Evolutionary conservation across 2,329 filamentous ascomycete genomes (phyloP).

Genomic region (Xylogone sp.): DNA sequence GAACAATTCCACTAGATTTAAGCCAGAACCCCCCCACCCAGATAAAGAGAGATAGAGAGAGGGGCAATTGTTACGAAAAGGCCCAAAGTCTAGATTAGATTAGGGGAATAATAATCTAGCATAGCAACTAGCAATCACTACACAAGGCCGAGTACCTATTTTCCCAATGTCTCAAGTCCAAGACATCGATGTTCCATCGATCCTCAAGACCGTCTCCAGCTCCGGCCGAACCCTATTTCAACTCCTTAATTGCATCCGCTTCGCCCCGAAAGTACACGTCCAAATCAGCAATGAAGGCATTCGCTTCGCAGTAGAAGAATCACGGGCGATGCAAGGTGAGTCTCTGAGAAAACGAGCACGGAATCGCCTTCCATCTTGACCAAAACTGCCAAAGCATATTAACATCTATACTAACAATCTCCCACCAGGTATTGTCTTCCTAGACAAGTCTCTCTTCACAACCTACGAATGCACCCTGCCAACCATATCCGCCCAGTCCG

Average conservation of each 20-base stretch:
- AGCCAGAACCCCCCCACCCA: neutral
- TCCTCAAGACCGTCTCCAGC: conserved; percentile 73
- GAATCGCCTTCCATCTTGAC: neutral
- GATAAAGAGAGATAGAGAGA: neutral
- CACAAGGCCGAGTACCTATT: neutral
- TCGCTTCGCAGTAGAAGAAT: conserved; percentile 83
- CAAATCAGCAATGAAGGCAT: conserved; percentile 84
- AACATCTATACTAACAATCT: conserved; percentile 13
- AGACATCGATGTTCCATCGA: conserved; percentile 33
- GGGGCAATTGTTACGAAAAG: no score
- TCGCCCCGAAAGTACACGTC: conserved; percentile 52
- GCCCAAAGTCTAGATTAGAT: neutral
- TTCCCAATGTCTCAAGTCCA: conserved; percentile 23
- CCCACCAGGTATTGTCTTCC: conserved; percentile 69
- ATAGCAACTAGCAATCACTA: no score
- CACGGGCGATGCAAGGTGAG: conserved; percentile 85
- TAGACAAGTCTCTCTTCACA: conserved; percentile 86
- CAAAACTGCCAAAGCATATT: neutral
- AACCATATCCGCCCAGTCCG: conserved; percentile 29
- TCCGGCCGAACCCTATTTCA: conserved; percentile 73
- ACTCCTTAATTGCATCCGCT: conserved; percentile 54
- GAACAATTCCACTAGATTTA: neutral
- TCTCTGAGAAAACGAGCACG: conserved; percentile 2
- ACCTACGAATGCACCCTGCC: conserved; percentile 68
- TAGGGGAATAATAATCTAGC: neutral